Evolutionary conservation across 2,329 filamentous ascomycete genomes (phyloP).

Genomic region (Thermomyces lanuginosus): DNA sequence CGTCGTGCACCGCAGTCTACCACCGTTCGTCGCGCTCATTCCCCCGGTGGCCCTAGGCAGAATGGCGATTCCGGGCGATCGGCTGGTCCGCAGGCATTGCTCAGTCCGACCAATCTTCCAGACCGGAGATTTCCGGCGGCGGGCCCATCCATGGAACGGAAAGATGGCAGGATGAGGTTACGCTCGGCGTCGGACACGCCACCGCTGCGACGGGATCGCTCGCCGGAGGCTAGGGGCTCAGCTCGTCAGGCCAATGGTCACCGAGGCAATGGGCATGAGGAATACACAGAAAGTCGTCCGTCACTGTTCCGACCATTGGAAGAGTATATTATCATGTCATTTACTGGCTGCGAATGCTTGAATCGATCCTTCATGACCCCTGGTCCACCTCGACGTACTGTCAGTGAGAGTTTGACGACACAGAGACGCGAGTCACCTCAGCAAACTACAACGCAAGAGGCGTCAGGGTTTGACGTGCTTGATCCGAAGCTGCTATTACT

Average conservation of each 20-base stretch:
- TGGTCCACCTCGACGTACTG: slow-evolving; percentile 27
- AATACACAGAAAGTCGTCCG: slow-evolving; percentile 20
- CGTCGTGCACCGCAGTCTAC: slow-evolving; percentile 4
- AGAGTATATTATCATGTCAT: slow-evolving; percentile 55
- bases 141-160: slow-evolving; percentile 8
- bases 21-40: not conserved
- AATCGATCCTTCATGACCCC: slow-evolving; percentile 56
- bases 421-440: slow-evolving; percentile 16
- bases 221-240: slow-evolving; percentile 8
- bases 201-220: slow-evolving; percentile 9
- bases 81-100: not conserved
- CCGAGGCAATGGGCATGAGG: slow-evolving; percentile 14
- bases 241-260: slow-evolving; percentile 8
- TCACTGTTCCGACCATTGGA: slow-evolving; percentile 60
- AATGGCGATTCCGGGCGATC: too few relatives aligned
- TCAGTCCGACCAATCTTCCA: not conserved
- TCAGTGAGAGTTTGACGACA: slow-evolving; percentile 29
- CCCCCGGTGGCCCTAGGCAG: not conserved
- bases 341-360: slow-evolving; percentile 54
- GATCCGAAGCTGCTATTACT: slow-evolving; percentile 60
- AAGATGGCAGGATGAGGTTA: slow-evolving; percentile 9
- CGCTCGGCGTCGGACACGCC: slow-evolving; percentile 18
- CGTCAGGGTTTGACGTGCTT: slow-evolving; percentile 42
- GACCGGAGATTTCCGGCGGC: slow-evolving; percentile 3
- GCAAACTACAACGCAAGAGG: slow-evolving; percentile 14